These are phyloP conservation scores for Botryosphaeria dothidea DNA, from an alignment of 2,329 filamentous ascomycete genomes.

Conservation along the genomic window DNA sequence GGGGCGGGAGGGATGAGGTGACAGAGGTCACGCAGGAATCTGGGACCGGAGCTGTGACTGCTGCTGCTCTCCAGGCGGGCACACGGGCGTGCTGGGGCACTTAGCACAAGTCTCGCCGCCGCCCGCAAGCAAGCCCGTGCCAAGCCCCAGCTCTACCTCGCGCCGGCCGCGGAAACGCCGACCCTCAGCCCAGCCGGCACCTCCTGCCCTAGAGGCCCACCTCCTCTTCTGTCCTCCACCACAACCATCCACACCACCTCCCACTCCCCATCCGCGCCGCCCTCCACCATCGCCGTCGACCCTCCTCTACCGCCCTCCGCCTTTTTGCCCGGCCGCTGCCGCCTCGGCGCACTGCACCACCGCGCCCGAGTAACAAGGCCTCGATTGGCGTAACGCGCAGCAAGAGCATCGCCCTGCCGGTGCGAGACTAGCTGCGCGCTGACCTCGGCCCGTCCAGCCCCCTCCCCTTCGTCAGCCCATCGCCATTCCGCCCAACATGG, in stretches of 20 bases:
- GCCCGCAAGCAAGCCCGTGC: background rate
- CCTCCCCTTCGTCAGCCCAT: slow-evolving; percentile 2
- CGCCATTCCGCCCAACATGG: slow-evolving; percentile 56
- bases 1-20: slow-evolving; percentile 10
- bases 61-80: background rate
- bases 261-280: background rate
- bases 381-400: slow-evolving; percentile 2
- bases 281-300: slow-evolving; percentile 10
- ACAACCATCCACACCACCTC: slow-evolving; percentile 11
- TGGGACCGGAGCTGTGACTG: slow-evolving; percentile 15
- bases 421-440: slow-evolving; percentile 8
- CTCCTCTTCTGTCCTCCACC: slow-evolving; percentile 21
- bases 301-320: background rate
- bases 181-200: background rate
- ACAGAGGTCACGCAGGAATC: slow-evolving; percentile 14
- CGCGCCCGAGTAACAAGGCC: background rate
- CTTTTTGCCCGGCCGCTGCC: background rate
- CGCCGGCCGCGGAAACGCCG: slow-evolving; percentile 2
- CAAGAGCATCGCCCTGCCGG: background rate
- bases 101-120: background rate
- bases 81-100: background rate
- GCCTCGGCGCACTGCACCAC: background rate
- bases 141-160: background rate
- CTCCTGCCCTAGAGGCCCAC: slow-evolving; percentile 19
- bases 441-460: background rate